Evolutionary conservation across 352 stramenopile genomes (phyloP).

Genomic region (Globisporangium uncinulatum): DNA sequence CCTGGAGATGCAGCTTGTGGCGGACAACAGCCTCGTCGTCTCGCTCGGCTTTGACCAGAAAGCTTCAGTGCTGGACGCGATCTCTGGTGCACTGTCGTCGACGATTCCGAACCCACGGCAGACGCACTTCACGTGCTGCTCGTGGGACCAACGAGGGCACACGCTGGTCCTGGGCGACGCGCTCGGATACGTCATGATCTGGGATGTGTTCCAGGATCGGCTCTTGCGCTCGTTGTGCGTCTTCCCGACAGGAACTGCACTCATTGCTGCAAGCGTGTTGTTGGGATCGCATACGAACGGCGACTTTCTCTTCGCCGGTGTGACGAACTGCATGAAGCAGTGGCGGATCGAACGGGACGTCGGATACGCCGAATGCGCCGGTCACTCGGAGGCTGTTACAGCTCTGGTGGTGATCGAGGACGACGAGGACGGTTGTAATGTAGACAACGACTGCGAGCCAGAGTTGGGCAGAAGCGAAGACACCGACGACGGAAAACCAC

Average conservation of each 20-base stretch:
- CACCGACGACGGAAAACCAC: constrained; percentile 5
- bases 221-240: constrained; percentile 35
- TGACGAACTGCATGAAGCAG: constrained; percentile 43
- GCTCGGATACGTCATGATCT: constrained; percentile 46
- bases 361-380: constrained; percentile 47
- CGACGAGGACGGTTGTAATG: constrained; percentile 16
- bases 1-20: constrained; percentile 42
- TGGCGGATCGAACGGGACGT: constrained; percentile 58
- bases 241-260: constrained; percentile 6
- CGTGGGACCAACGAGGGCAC: constrained; percentile 48
- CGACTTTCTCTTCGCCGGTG: constrained; percentile 44
- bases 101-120: constrained; percentile 47
- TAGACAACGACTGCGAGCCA: neutral
- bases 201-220: constrained; percentile 67
- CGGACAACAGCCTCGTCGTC: constrained; percentile 66
- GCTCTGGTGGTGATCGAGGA: constrained; percentile 31
- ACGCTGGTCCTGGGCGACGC: constrained; percentile 51
- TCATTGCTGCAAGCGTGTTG: constrained; percentile 15
- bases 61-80: constrained; percentile 61
- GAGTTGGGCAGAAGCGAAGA: constrained; percentile 6
- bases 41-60: constrained; percentile 75
- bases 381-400: constrained; percentile 46
- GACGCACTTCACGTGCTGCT: constrained; percentile 47
- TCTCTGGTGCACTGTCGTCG: constrained; percentile 43
- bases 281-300: neutral